These are phyloP conservation scores for Medicago arabica DNA, from an alignment of 306 rosid genomes.

Conservation along the genomic window DNA sequence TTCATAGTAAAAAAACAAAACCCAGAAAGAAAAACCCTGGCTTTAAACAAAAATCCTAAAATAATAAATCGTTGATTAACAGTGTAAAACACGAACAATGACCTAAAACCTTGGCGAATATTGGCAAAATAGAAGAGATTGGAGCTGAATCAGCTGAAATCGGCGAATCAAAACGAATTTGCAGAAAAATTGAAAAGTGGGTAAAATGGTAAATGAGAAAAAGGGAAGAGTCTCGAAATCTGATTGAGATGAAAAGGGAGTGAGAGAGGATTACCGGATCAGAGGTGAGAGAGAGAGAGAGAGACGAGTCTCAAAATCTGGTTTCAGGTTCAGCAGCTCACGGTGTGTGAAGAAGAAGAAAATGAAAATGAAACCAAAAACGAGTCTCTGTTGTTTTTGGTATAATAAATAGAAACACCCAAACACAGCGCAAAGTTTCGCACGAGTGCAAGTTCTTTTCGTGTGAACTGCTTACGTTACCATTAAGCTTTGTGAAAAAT, in stretches of 20 bases:
- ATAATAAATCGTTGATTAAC: neutral
- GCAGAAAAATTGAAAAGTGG: neutral
- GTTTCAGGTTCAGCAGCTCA: too few relatives aligned
- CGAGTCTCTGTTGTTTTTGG: too few relatives aligned
- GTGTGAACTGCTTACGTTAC: too few relatives aligned
- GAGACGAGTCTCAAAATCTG: too few relatives aligned
- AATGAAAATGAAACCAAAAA: too few relatives aligned
- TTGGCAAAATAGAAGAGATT: conserved; percentile 7
- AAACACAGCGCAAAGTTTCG: too few relatives aligned
- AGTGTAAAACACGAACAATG: conserved; percentile 18
- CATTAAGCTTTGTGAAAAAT: too few relatives aligned
- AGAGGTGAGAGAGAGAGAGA: conserved; percentile 30
- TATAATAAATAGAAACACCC: too few relatives aligned
- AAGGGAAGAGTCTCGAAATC: too few relatives aligned
- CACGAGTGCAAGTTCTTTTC: too few relatives aligned
- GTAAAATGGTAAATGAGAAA: too few relatives aligned
- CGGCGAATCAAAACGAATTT: neutral
- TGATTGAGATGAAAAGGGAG: neutral
- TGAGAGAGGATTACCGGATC: conserved; percentile 44
- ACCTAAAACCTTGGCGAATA: neutral
- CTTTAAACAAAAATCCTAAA: neutral
- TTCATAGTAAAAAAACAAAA: conserved; percentile 17
- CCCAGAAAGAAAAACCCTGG: conserved; percentile 25
- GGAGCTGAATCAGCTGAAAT: conserved; percentile 34
- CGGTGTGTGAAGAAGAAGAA: too few relatives aligned